Conservation (phyloP, 1,284 basidiomycete species). For the Trametes versicolor region DNA sequence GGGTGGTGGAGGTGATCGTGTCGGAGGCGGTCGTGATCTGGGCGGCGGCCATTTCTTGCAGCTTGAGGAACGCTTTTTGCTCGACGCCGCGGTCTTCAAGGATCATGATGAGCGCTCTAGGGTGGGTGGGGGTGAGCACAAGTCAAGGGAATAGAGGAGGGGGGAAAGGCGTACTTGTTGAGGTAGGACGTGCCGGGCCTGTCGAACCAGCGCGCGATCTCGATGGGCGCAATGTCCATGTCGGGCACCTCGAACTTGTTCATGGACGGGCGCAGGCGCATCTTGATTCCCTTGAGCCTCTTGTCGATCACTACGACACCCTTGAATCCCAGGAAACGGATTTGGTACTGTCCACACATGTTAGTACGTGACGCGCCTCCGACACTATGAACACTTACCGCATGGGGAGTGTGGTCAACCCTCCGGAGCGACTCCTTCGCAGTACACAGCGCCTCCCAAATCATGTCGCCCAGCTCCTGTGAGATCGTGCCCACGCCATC, state of each 20-base stretch:
- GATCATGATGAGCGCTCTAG: slow-evolving; percentile 73
- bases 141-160: slow-evolving; percentile 3
- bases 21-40: slow-evolving; percentile 65
- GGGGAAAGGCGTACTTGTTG: slow-evolving; percentile 58
- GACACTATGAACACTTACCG: slow-evolving; percentile 52
- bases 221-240: slow-evolving; percentile 63
- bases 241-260: slow-evolving; percentile 69
- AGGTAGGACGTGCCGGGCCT: slow-evolving; percentile 66
- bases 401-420: slow-evolving; percentile 59
- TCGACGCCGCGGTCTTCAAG: slow-evolving; percentile 72
- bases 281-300: slow-evolving; percentile 60
- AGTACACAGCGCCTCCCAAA: slow-evolving; percentile 64
- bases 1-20: slow-evolving; percentile 55
- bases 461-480: slow-evolving; percentile 58
- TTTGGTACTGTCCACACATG: slow-evolving; percentile 63
- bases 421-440: slow-evolving; percentile 48
- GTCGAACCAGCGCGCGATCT: slow-evolving; percentile 73
- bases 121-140: no score
- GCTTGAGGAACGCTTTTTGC: slow-evolving; percentile 59
- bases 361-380: slow-evolving; percentile 12
- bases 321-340: slow-evolving; percentile 80
- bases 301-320: slow-evolving; percentile 75
- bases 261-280: slow-evolving; percentile 77
- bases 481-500: slow-evolving; percentile 86
- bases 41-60: slow-evolving; percentile 65